A percentile compares a stretch with the other conserved stretches of the same genome.
Conservation (phyloP, 23 red algal species). For the Gracilaria gracilis region DNA sequence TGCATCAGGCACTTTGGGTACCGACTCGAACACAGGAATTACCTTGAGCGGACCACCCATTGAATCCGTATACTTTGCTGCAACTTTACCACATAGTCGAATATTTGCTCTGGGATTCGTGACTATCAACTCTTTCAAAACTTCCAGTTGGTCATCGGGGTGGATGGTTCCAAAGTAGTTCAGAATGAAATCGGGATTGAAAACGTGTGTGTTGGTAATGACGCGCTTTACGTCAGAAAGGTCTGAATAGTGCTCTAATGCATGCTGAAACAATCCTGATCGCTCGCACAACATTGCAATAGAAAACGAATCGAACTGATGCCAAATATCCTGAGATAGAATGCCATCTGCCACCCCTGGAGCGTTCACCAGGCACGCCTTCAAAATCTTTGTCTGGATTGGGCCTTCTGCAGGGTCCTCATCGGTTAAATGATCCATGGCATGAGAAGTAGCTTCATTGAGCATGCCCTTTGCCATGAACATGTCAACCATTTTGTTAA, state of each 20-base stretch:
- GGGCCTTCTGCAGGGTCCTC: constrained; percentile 69
- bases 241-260: no score
- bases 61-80: constrained; percentile 87
- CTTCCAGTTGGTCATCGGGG: no score
- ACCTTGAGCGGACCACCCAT: constrained; percentile 82
- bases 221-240: no score
- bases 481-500: constrained; percentile 90
- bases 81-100: constrained; percentile 83
- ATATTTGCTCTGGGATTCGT: constrained; percentile 91
- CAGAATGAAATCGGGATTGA: no score
- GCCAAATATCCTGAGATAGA: constrained; percentile 92
- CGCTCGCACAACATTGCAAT: no score
- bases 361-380: constrained; percentile 77
- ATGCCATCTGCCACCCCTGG: constrained; percentile 98
- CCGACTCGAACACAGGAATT: constrained; percentile 85
- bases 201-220: no score
- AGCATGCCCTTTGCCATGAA: constrained; percentile 83
- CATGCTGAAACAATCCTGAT: no score
- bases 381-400: constrained; percentile 93
- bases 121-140: no score
- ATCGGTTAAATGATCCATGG: no score
- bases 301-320: no score
- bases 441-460: no score
- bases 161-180: no score
- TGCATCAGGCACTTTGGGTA: constrained; percentile 82